Evolutionary conservation across 1,139 yeast genomes (phyloP), one percentile per base, ranked within the genome.

Genomic region (Candida freyschussii): DNA sequence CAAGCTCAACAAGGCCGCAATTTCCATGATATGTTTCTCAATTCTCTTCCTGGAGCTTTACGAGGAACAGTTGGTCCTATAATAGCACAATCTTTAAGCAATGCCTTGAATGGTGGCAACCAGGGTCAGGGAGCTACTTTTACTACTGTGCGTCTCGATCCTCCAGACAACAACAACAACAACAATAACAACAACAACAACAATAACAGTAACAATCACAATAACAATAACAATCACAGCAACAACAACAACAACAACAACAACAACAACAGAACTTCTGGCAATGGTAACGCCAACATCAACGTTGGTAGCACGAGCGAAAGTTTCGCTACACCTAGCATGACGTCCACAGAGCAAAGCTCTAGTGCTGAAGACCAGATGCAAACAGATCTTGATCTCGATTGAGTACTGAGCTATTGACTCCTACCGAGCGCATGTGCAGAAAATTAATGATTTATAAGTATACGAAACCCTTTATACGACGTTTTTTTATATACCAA

Each of bases 171-270:
- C 66, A 28, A 82, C 82, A 17, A 73, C 37, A 12, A 75, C 75
- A 46, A 76, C 64, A 39, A 75, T 56, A 10, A 64, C 40, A 1
- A 81, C 73, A 7, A 80, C 77, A 10, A 68, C 51, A 10, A 75
- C 62, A 45, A 76, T 72, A 9, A 81, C 76, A n/a, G n/a, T n/a
- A n/a, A n/a, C n/a, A n/a, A n/a, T n/a, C n/a, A n/a, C n/a, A n/a
- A n/a, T n/a, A n/a, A n/a, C n/a, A n/a, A n/a, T n/a, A n/a, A n/a
- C n/a, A n/a, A n/a, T n/a, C n/a, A n/a, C n/a, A n/a, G n/a, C n/a
- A n/a, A n/a, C n/a, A n/a, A n/a, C n/a, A n/a, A n/a, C n/a, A n/a
- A n/a, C n/a, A n/a, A n/a, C n/a, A n/a, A n/a, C n/a, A n/a, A n/a
- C n/a, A n/a, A n/a, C n/a, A n/a, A n/a, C n/a, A n/a, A n/a, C n/a